These are phyloP conservation scores for Oehlia diaphana DNA, from an alignment of 192 early-diverging fungal genomes.

Conservation along the genomic window DNA sequence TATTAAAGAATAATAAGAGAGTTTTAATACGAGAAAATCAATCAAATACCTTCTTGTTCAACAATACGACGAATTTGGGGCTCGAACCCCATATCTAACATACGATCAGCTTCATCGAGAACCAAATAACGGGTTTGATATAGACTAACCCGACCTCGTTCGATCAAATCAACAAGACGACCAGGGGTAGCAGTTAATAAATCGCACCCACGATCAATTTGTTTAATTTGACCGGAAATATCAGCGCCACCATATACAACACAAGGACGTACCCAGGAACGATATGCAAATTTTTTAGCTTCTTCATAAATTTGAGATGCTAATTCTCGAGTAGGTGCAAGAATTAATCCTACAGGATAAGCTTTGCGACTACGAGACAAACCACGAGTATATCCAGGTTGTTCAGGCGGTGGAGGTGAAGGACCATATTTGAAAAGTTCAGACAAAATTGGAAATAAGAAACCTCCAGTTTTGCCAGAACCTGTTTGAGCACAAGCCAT, in stretches of 20 bases:
- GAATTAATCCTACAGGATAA: slow-evolving; percentile 78
- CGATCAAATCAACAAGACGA: slow-evolving; percentile 89
- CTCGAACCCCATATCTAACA: slow-evolving; percentile 96
- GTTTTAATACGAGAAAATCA: neutral
- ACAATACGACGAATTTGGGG: slow-evolving; percentile 90
- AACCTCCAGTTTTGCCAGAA: slow-evolving; percentile 94
- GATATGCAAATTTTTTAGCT: slow-evolving; percentile 78
- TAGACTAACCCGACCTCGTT: slow-evolving; percentile 75
- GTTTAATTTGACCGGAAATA: slow-evolving; percentile 83
- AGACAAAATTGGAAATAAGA: slow-evolving; percentile 94
- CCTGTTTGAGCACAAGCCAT: slow-evolving; percentile 99
- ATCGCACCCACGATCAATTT: slow-evolving; percentile 92
- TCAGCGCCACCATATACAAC: slow-evolving; percentile 96
- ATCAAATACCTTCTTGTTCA: slow-evolving; percentile 52
- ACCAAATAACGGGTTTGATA: slow-evolving; percentile 84
- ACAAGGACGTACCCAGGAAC: slow-evolving; percentile 90
- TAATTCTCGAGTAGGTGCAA: slow-evolving; percentile 95
- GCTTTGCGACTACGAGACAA: slow-evolving; percentile 69
- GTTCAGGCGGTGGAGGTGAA: slow-evolving; percentile 46
- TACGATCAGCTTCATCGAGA: slow-evolving; percentile 95
- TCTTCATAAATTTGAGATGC: slow-evolving; percentile 95
- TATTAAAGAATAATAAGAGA: neutral
- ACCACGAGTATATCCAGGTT: slow-evolving; percentile 40
- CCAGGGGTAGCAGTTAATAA: slow-evolving; percentile 96
- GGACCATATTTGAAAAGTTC: slow-evolving; percentile 87